Evolutionary conservation across 345 rosid genomes (phyloP).

Genomic region (Bruguiera parviflora): DNA sequence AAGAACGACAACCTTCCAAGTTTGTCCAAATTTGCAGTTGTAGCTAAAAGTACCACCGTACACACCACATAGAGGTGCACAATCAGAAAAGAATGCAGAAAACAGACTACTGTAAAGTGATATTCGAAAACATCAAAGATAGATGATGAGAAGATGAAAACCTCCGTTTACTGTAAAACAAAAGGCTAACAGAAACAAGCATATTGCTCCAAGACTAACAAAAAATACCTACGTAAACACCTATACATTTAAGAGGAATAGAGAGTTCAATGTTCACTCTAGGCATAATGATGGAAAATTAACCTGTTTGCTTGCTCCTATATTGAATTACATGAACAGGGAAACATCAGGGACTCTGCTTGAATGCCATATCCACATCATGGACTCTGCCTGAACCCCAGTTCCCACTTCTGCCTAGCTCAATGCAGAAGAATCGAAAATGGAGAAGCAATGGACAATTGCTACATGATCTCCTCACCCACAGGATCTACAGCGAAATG

Average conservation of each 20-base stretch:
- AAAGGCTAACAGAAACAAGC: too few species aligned
- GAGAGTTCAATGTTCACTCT: background rate
- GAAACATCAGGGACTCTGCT: background rate
- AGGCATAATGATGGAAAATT: background rate
- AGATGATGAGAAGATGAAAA: too few species aligned
- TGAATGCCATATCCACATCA: background rate
- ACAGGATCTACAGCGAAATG: conserved; percentile 79
- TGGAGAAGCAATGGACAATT: conserved; percentile 8
- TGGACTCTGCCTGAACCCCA: background rate
- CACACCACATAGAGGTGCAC: too few species aligned
- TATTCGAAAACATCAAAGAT: too few species aligned
- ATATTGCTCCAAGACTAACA: background rate
- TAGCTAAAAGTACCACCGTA: too few species aligned
- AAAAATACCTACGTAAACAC: background rate
- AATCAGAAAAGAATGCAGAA: too few species aligned
- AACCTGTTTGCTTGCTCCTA: background rate
- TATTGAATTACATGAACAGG: background rate
- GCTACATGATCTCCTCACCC: conserved; percentile 77
- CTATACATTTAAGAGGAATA: background rate
- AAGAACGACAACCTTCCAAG: too few species aligned
- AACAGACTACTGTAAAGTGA: too few species aligned
- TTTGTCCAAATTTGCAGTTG: too few species aligned
- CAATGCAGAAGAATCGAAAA: conserved; percentile 9
- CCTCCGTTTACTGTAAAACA: too few species aligned
- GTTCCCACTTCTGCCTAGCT: conserved; percentile 9